Evolutionary conservation across 2,329 filamentous ascomycete genomes (phyloP).

Genomic region (Macrophomina tecta): DNA sequence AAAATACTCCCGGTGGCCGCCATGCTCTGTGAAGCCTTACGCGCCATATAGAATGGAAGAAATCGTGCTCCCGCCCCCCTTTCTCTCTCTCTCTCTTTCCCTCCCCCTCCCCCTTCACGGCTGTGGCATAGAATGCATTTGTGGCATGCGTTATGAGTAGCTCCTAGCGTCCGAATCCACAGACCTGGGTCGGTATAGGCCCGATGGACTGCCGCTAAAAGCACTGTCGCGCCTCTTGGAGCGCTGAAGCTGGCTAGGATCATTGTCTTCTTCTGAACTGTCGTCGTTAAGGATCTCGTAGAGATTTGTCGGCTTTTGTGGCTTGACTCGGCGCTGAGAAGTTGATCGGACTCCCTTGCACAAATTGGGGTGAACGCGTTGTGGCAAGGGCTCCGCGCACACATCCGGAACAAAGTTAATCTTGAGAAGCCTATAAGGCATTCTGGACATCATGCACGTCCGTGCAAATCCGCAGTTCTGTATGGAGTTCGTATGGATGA

Average conservation of each 20-base stretch:
- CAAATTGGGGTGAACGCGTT: neutral
- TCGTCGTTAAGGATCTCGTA: slow-evolving; percentile 40
- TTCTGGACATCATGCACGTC: slow-evolving; percentile 74
- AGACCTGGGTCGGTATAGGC: neutral
- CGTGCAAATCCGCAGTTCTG: slow-evolving; percentile 76
- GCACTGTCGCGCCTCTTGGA: neutral
- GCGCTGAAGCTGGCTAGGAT: neutral
- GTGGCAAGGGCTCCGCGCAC: slow-evolving; percentile 56
- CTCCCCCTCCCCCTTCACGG: no score
- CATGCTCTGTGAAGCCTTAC: no score
- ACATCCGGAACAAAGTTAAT: slow-evolving; percentile 77
- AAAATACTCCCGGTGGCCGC: no score
- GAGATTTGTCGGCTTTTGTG: slow-evolving; percentile 34
- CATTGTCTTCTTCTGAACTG: slow-evolving; percentile 34
- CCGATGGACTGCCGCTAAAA: neutral
- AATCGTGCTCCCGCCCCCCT: no score
- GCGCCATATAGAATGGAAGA: no score
- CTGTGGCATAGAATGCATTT: no score
- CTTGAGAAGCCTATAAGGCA: slow-evolving; percentile 71
- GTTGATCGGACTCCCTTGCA: neutral
- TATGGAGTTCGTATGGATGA: slow-evolving; percentile 78
- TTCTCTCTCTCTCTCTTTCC: no score
- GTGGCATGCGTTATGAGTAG: neutral
- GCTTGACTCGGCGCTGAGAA: neutral
- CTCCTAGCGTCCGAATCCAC: neutral